phyloP scores from a whole-genome alignment of 805 yeast species.

The Candida insectorum region DNA sequence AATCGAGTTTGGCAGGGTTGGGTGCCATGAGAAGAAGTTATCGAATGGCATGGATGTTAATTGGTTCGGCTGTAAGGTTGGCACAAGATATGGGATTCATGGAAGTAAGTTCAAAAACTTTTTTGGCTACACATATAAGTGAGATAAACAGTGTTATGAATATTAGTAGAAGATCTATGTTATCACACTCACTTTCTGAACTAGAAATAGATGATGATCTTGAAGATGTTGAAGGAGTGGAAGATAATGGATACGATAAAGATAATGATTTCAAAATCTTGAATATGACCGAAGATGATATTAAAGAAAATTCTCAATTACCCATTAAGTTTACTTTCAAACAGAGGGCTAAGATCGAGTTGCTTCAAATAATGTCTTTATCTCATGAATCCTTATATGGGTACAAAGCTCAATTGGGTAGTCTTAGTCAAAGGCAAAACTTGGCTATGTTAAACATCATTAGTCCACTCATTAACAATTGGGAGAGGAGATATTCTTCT shows the following conservation, averaged over 20 bases:
- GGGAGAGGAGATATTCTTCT: slow-evolving; percentile 65
- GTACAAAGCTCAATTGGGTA: slow-evolving; percentile 51
- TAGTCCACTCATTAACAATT: slow-evolving; percentile 72
- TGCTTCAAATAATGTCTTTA: slow-evolving; percentile 72
- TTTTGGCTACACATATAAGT: slow-evolving; percentile 78
- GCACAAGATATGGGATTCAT: slow-evolving; percentile 85
- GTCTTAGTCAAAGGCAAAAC: slow-evolving; percentile 58
- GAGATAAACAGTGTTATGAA: slow-evolving; percentile 83
- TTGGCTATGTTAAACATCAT: slow-evolving; percentile 68
- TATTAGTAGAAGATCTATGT: slow-evolving; percentile 73
- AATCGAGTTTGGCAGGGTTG: slow-evolving; percentile 60
- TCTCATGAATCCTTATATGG: slow-evolving; percentile 84
- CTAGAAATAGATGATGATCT: slow-evolving; percentile 52
- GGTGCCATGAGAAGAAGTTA: slow-evolving; percentile 85
- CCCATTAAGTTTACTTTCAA: slow-evolving; percentile 51
- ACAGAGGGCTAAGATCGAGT: slow-evolving; percentile 77
- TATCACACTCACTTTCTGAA: slow-evolving; percentile 69
- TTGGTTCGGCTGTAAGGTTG: slow-evolving; percentile 80
- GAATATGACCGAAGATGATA: slow-evolving; percentile 31
- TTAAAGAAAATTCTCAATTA: slow-evolving; percentile 21
- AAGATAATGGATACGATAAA: slow-evolving; percentile 16
- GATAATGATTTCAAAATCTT: slow-evolving; percentile 20
- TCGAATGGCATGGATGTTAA: slow-evolving; percentile 91
- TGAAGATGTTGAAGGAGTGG: slow-evolving; percentile 27
- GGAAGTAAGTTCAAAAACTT: slow-evolving; percentile 68